These are phyloP conservation scores for Sinapis alba DNA, from an alignment of 441 rosid genomes.

Conservation along the genomic window DNA sequence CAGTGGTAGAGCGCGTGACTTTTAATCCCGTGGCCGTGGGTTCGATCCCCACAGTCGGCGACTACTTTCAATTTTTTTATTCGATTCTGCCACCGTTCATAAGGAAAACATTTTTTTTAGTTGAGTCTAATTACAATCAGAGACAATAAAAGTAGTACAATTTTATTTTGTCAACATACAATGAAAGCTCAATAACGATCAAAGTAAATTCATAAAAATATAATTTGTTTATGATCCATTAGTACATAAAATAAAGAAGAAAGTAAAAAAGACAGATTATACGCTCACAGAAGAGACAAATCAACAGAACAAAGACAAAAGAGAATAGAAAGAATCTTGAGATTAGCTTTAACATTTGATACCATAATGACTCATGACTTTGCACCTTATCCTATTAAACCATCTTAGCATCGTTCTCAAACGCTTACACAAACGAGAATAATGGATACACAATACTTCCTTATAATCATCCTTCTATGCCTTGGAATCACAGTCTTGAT, in stretches of 20 bases:
- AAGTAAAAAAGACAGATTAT: conserved; percentile 14
- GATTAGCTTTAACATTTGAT: conserved; percentile 8
- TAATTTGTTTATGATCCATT: neutral
- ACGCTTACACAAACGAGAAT: conserved; percentile 15
- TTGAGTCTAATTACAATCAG: no score
- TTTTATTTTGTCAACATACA: neutral
- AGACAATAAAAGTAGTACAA: neutral
- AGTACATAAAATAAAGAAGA: neutral
- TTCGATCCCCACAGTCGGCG: no score
- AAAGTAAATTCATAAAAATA: neutral
- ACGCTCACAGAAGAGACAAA: conserved; percentile 30
- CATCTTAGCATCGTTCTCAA: neutral
- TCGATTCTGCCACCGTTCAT: no score
- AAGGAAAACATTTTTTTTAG: no score
- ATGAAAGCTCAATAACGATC: conserved; percentile 26
- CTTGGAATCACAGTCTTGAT: conserved; percentile 21
- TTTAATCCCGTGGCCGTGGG: no score
- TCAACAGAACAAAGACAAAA: conserved; percentile 14
- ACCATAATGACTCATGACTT: conserved; percentile 11
- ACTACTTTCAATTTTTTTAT: no score
- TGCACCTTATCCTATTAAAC: conserved; percentile 16
- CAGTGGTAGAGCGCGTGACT: no score
- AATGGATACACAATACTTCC: conserved; percentile 26
- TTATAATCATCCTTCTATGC: conserved; percentile 26
- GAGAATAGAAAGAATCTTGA: conserved; percentile 24